Evolutionary conservation across 345 rosid genomes (phyloP).

Genomic region (Eutrema japonicum): DNA sequence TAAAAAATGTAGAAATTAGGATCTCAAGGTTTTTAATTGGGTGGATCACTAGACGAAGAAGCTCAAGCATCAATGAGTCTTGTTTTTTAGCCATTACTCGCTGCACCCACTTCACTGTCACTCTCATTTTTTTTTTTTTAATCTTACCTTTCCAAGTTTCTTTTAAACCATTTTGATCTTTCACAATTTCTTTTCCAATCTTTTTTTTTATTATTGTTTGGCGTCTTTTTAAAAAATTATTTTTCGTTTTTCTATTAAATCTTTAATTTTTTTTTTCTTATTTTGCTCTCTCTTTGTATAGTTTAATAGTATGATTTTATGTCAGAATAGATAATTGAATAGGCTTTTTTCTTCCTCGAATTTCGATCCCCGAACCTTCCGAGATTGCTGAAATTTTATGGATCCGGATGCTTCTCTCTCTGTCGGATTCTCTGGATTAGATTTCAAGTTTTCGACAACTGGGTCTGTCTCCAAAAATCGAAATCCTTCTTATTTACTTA

Average conservation of each 20-base stretch:
- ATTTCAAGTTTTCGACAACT: conserved; percentile 69
- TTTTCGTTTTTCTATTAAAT: background rate
- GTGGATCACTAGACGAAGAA: conserved; percentile 47
- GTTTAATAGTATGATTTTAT: conserved; percentile 3
- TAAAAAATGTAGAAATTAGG: conserved; percentile 29
- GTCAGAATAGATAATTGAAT: conserved; percentile 29
- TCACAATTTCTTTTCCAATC: background rate
- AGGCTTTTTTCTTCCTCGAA: conserved; percentile 35
- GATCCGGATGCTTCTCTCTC: conserved; percentile 59
- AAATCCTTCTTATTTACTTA: conserved; percentile 13
- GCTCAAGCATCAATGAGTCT: conserved; percentile 48
- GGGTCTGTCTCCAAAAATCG: conserved; percentile 46
- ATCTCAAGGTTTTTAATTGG: conserved; percentile 43
- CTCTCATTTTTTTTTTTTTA: conserved; percentile 16
- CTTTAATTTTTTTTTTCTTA: background rate
- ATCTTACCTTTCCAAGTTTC: conserved; percentile 12
- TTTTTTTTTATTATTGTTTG: background rate
- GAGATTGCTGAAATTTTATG: conserved; percentile 45
- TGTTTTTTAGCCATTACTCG: conserved; percentile 48
- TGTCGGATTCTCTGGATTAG: conserved; percentile 49
- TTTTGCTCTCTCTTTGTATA: background rate
- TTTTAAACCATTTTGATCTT: background rate
- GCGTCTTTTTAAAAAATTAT: background rate
- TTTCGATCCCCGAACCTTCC: conserved; percentile 59
- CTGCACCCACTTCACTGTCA: conserved; percentile 50